phyloP scores from a whole-genome alignment of 2,329 filamentous ascomycete species.

The Hypoxylon sp. region DNA sequence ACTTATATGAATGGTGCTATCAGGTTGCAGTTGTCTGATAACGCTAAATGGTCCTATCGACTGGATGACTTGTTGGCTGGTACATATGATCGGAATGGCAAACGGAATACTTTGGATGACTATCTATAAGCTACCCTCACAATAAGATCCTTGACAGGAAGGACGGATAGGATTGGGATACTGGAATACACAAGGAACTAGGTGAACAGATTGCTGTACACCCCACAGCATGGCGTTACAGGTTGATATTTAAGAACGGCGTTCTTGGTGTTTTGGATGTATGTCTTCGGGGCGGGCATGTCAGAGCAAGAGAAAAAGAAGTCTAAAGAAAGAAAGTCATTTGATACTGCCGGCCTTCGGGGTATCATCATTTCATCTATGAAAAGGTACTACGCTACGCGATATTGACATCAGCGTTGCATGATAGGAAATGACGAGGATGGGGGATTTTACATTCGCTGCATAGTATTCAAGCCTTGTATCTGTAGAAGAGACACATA shows the following conservation, averaged over 20 bases:
- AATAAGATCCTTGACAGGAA: background rate
- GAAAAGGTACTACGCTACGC: constrained; percentile 1
- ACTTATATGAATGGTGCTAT: background rate
- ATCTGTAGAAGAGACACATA: constrained; percentile 9
- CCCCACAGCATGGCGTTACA: constrained; percentile 35
- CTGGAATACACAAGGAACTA: constrained; percentile 21
- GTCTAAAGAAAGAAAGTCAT: constrained; percentile 9
- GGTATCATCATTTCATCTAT: constrained; percentile 31
- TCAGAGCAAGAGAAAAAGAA: constrained; percentile 19
- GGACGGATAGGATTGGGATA: constrained; percentile 13
- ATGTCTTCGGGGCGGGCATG: constrained; percentile 7
- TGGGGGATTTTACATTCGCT: constrained; percentile 23
- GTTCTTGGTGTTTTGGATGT: constrained; percentile 20
- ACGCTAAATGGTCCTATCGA: background rate
- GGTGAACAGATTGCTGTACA: constrained; percentile 19
- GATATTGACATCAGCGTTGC: constrained; percentile 11
- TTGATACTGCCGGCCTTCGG: constrained; percentile 11
- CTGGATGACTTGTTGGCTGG: background rate
- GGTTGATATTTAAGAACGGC: constrained; percentile 33
- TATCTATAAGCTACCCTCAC: background rate
- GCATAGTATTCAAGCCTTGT: constrained; percentile 26
- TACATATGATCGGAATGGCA: constrained; percentile 9
- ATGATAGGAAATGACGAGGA: constrained; percentile 10
- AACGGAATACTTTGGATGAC: constrained; percentile 10
- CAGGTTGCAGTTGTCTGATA: background rate